Percentiles rank a stretch among this genome's conserved stretches.
Conservation (phyloP, 2,329 filamentous ascomycete species). For the Fusarium sublunatum region DNA sequence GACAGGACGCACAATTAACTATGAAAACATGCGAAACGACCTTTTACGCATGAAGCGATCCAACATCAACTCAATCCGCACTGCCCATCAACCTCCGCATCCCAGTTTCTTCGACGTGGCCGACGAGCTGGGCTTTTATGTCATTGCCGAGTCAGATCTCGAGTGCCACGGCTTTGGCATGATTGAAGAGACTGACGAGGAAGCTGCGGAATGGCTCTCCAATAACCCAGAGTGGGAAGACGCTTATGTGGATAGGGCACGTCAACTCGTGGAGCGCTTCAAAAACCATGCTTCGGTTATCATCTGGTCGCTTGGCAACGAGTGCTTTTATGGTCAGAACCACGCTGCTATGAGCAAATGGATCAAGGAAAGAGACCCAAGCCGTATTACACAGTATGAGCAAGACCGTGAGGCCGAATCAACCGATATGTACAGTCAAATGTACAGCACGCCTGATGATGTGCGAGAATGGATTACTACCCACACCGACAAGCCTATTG, state of each 20-base stretch:
- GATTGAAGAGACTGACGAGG: constrained; percentile 5
- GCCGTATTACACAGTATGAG: constrained; percentile 72
- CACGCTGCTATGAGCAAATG: constrained; percentile 75
- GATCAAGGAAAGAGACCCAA: constrained; percentile 66
- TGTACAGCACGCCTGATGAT: constrained; percentile 68
- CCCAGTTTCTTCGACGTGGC: constrained; percentile 69
- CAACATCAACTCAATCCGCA: constrained; percentile 77
- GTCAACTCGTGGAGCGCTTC: constrained; percentile 70
- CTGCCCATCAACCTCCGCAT: constrained; percentile 74
- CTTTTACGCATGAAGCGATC: constrained; percentile 74
- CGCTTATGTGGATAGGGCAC: constrained; percentile 74
- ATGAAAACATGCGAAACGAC: constrained; percentile 69
- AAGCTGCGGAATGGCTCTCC: constrained; percentile 54
- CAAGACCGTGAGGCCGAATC: constrained; percentile 67
- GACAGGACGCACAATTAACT: constrained; percentile 70
- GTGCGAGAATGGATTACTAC: constrained; percentile 11
- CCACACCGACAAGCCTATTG: constrained; percentile 60
- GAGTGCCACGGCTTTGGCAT: constrained; percentile 64
- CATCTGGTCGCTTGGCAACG: constrained; percentile 79
- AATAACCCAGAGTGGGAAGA: constrained; percentile 71
- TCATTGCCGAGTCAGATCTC: constrained; percentile 68
- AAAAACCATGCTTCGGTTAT: constrained; percentile 73
- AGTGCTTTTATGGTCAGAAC: constrained; percentile 76
- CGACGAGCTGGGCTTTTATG: constrained; percentile 72
- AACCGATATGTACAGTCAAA: constrained; percentile 72